phyloP scores from a whole-genome alignment of 2,329 filamentous ascomycete species.

The Aquanectria penicillioides region DNA sequence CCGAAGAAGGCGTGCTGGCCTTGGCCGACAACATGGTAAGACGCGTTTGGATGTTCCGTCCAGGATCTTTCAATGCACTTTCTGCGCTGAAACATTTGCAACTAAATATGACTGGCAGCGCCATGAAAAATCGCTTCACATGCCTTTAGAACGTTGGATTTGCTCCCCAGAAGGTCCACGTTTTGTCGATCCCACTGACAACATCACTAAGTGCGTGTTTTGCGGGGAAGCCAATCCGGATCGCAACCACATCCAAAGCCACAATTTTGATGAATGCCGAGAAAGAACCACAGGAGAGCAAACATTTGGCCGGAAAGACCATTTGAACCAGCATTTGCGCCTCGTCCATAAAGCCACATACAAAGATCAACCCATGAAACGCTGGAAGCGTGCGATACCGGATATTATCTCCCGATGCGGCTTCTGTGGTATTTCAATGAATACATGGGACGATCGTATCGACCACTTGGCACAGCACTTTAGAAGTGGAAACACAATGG shows the following conservation, averaged over 20 bases:
- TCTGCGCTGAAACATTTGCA: slow-evolving; percentile 54
- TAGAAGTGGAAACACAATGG: neutral
- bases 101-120: slow-evolving; percentile 56
- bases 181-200: slow-evolving; percentile 46
- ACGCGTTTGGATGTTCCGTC: neutral
- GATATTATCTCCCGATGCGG: neutral
- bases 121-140: slow-evolving; percentile 58
- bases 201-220: slow-evolving; percentile 52
- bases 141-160: slow-evolving; percentile 55
- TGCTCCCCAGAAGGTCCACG: slow-evolving; percentile 46
- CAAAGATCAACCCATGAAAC: neutral
- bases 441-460: neutral
- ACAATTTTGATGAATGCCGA: slow-evolving; percentile 54
- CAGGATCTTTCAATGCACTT: slow-evolving; percentile 50
- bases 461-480: neutral
- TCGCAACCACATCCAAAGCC: slow-evolving; percentile 43
- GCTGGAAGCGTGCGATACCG: neutral
- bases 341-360: neutral
- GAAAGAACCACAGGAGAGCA: slow-evolving; percentile 54
- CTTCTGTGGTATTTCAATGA: neutral
- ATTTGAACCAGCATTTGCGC: neutral
- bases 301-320: neutral
- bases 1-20: neutral
- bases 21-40: neutral
- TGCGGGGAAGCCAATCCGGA: slow-evolving; percentile 45